These are phyloP conservation scores for Pseudogymnoascus sp. DNA, from an alignment of 2,329 filamentous ascomycete species.

Conservation along the genomic window DNA sequence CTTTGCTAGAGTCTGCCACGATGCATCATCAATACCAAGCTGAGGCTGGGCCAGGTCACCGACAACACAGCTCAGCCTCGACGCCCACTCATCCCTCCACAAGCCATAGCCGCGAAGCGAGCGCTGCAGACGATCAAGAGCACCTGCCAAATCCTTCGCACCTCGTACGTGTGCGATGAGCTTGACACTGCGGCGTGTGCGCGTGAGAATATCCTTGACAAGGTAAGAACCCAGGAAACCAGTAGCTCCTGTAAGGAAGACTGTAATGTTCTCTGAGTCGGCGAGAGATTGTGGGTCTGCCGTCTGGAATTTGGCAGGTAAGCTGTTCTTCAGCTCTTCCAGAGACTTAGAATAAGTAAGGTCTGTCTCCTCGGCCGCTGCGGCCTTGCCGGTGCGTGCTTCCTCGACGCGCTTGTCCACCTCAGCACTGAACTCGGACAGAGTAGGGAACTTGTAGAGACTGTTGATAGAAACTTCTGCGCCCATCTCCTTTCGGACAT, in stretches of 20 bases:
- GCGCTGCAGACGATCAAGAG: slow-evolving; percentile 54
- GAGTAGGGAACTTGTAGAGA: slow-evolving; percentile 60
- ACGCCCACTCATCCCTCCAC: slow-evolving; percentile 63
- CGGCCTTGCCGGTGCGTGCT: slow-evolving; percentile 31
- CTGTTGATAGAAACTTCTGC: slow-evolving; percentile 60
- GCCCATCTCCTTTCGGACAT: slow-evolving; percentile 52
- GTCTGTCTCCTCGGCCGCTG: slow-evolving; percentile 29
- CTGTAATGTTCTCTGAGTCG: slow-evolving; percentile 38
- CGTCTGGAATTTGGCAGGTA: slow-evolving; percentile 32
- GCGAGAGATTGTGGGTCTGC: slow-evolving; percentile 24
- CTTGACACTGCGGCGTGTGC: slow-evolving; percentile 45
- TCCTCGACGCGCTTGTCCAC: slow-evolving; percentile 36
- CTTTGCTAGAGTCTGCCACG: slow-evolving; percentile 57
- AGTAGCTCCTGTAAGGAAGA: slow-evolving; percentile 83
- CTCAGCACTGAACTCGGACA: slow-evolving; percentile 42
- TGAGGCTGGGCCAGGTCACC: slow-evolving; percentile 67
- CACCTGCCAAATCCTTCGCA: slow-evolving; percentile 52
- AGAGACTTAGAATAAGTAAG: slow-evolving; percentile 40
- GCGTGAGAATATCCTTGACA: slow-evolving; percentile 62
- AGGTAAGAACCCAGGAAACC: slow-evolving; percentile 83
- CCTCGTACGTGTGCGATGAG: slow-evolving; percentile 68
- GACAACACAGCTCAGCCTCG: slow-evolving; percentile 56
- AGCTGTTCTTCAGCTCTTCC: slow-evolving; percentile 35
- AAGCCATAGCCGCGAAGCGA: slow-evolving; percentile 71
- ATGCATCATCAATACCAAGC: slow-evolving; percentile 60